Conservation (phyloP, 1,139 yeast species). For the Diutina neorugosa region DNA sequence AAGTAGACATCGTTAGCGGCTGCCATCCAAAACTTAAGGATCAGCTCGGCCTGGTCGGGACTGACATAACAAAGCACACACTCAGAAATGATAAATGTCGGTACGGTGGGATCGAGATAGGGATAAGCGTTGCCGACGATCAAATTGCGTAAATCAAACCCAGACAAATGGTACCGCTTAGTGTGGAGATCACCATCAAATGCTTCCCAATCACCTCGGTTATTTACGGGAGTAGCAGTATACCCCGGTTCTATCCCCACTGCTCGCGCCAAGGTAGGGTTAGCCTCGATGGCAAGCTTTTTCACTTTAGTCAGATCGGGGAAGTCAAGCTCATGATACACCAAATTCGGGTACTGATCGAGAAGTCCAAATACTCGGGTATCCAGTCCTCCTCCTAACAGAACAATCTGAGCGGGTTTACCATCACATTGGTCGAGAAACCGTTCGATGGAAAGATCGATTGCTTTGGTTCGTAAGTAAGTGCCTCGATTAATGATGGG, state of each 20-base stretch:
- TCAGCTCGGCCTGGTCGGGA: conserved; percentile 39
- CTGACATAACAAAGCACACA: conserved; percentile 80
- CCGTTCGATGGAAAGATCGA: conserved; percentile 40
- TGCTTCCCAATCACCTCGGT: conserved; percentile 14
- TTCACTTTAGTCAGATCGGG: conserved; percentile 50
- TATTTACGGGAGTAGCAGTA: conserved; percentile 5
- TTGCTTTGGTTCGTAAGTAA: conserved; percentile 55
- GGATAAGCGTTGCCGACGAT: conserved; percentile 2
- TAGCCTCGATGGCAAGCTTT: conserved; percentile 34
- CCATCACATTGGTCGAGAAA: conserved; percentile 27
- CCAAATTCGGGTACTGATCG: conserved; percentile 15
- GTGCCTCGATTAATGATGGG: conserved; percentile 84
- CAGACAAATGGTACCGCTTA: conserved; percentile 37
- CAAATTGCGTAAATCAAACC: conserved; percentile 40
- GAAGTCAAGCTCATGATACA: conserved; percentile 70
- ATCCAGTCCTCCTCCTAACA: conserved; percentile 96
- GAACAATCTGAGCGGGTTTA: conserved; percentile 46
- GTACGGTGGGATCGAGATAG: conserved; percentile 14
- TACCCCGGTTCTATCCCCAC: conserved; percentile 6
- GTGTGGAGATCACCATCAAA: conserved; percentile 28
- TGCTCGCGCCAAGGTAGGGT: conserved; percentile 12
- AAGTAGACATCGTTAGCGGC: conserved; percentile 19
- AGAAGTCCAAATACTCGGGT: conserved; percentile 55
- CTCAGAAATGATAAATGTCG: conserved; percentile 74
- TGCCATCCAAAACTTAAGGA: conserved; percentile 32